Percentiles rank a stretch among this genome's conserved stretches.
Conservation (phyloP, 306 rosid genomes). For the Quercus bicolor region DNA sequence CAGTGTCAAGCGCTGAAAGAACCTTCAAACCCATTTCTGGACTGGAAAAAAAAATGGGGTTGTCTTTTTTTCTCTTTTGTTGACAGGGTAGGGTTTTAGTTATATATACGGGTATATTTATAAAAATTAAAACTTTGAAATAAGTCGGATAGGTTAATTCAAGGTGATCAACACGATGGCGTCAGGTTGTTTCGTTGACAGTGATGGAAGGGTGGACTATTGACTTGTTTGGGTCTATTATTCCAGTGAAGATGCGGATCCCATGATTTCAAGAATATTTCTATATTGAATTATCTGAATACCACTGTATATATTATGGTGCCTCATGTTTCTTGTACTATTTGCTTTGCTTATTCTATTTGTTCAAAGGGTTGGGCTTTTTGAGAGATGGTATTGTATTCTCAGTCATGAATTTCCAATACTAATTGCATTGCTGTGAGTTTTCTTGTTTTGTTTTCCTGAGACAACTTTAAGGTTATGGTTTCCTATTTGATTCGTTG, state of each 20-base stretch:
- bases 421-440: too few species aligned
- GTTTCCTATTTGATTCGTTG: too few species aligned
- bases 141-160: neutral
- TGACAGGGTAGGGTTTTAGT: neutral
- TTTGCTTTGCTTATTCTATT: neutral
- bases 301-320: neutral
- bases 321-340: neutral
- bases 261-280: neutral
- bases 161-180: neutral
- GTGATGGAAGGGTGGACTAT: slow-evolving; percentile 10
- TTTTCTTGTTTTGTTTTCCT: too few species aligned
- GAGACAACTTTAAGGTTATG: too few species aligned
- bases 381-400: neutral
- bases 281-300: neutral
- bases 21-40: slow-evolving; percentile 48
- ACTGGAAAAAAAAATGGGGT: too few species aligned
- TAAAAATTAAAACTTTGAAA: neutral
- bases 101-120: neutral
- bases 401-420: too few species aligned
- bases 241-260: slow-evolving; percentile 28
- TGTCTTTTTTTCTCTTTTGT: too few species aligned
- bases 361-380: neutral
- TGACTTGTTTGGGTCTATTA: neutral
- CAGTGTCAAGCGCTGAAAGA: slow-evolving; percentile 64
- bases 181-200: neutral